Evolutionary conservation across 768 basidiomycete genomes (phyloP), one percentile per base, ranked within the genome.

Genomic region (Mrakia frigida): DNA sequence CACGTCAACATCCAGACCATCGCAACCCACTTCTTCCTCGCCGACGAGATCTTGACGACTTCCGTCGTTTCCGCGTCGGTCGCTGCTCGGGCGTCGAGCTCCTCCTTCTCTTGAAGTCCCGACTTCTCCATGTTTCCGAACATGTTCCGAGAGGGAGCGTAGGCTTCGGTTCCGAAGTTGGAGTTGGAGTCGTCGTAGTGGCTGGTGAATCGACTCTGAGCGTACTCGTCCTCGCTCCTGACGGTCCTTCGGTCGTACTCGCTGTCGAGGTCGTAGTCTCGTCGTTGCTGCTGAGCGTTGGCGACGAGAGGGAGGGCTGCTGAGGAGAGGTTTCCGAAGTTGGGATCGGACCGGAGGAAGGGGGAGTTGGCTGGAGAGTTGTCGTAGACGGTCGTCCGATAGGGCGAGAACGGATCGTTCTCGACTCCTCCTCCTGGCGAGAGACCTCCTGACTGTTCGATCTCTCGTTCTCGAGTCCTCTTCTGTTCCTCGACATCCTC

Each of bases 131-230:
- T 87, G 77, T 89, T 89, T 79, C 91, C 90, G 88, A 98, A 97
- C 95, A 97, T 98, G 80, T 97, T 97, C 43, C 93, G 85, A 0
- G 92, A 94, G 0, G 95, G 95, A 0, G 94, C 95, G 80, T 97
- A 98, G 0, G 91, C 92, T 81, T 97, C 94, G 4, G 92, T 92
- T 5, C 94, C 94, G 79, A 91, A 90, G 81, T 92, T 91, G 0
- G 92, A 93, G 65, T 86, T 86, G 0, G 89, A 87, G 61, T 94
- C 92, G 77, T 92, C 92, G 39, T 89, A 88, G 78, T 91, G 88
- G 74, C 89, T 90, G 0, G 92, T 92, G 72, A 91, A 87, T 73
- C 90, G 87, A 80, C 90, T 93, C 10, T 89, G 88, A 11, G 88
- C 89, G 78, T 88, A 92, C 74, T 93, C 93, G 63, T 92, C 91